Evolutionary conservation across 345 rosid genomes (phyloP).

Genomic region (Lumnitzera littorea): DNA sequence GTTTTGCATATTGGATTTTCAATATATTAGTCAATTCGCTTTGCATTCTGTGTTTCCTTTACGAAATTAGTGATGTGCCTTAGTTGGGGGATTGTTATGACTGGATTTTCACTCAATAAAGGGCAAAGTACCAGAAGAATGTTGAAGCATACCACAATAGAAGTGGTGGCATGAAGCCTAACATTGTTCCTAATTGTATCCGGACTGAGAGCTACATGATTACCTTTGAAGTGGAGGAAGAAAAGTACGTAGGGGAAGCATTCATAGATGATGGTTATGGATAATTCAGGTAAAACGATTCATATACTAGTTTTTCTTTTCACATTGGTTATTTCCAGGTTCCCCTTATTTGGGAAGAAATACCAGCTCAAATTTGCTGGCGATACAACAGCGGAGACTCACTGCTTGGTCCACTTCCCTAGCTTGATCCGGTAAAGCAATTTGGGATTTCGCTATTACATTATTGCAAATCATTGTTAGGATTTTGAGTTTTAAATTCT

Average conservation of each 20-base stretch:
- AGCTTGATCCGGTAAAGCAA: slow-evolving; percentile 73
- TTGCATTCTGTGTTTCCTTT: background rate
- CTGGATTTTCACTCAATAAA: slow-evolving; percentile 14
- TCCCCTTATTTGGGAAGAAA: slow-evolving; percentile 89
- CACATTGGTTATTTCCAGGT: slow-evolving; percentile 35
- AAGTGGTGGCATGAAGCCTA: slow-evolving; percentile 70
- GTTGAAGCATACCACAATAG: slow-evolving; percentile 94
- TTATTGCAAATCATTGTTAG: background rate
- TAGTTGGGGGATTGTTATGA: too few species aligned
- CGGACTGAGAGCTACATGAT: slow-evolving; percentile 90
- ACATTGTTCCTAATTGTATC: slow-evolving; percentile 86
- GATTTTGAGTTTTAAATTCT: background rate
- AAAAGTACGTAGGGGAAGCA: slow-evolving; percentile 45
- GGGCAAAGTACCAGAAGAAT: slow-evolving; percentile 99
- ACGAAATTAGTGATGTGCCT: too few species aligned
- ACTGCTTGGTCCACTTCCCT: slow-evolving; percentile 97
- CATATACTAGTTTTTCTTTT: background rate
- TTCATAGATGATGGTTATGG: too few species aligned
- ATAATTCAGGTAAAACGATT: too few species aligned
- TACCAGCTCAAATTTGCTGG: slow-evolving; percentile 88
- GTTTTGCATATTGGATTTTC: background rate
- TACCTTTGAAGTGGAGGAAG: slow-evolving; percentile 92
- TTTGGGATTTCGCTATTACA: background rate
- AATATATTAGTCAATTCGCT: background rate
- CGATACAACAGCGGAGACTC: slow-evolving; percentile 64